Conservation (phyloP, 1,284 basidiomycete genomes). For the Ceratobasidium sp. region DNA sequence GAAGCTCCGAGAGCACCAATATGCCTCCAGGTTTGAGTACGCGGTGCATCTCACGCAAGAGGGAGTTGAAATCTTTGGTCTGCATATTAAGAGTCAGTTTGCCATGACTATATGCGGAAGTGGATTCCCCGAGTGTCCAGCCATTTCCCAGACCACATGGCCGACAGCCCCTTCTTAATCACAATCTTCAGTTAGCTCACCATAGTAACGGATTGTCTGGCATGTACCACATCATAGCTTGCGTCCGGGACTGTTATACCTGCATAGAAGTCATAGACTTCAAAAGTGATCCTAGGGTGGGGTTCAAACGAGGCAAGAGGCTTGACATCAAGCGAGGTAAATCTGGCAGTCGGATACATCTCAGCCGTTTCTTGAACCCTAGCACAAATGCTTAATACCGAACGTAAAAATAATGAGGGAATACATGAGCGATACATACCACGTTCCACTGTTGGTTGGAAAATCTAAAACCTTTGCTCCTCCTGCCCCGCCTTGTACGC, state of each 20-base stretch:
- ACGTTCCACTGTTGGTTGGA: not conserved
- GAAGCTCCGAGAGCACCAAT: conserved; percentile 15
- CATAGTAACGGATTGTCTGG: conserved; percentile 1
- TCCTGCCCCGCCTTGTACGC: not conserved
- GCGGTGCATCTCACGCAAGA: conserved; percentile 23
- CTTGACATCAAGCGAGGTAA: conserved; percentile 24
- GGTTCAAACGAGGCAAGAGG: not conserved
- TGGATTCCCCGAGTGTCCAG: not conserved
- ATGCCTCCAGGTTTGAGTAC: conserved; percentile 28
- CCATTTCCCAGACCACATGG: not conserved
- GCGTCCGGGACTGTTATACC: conserved; percentile 25
- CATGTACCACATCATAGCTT: conserved; percentile 22
- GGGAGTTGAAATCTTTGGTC: conserved; percentile 19
- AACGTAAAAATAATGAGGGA: not conserved
- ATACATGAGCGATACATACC: not conserved
- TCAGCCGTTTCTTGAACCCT: conserved; percentile 22
- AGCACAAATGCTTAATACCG: not conserved
- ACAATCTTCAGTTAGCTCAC: conserved; percentile 4
- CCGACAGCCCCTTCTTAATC: too few relatives aligned
- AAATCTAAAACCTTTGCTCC: not conserved
- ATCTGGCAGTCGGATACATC: not conserved
- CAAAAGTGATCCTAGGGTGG: conserved; percentile 21
- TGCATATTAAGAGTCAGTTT: not conserved
- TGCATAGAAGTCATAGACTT: conserved; percentile 31
- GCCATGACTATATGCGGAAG: not conserved